These are phyloP conservation scores for Claviceps pazoutovae DNA, from an alignment of 2,329 filamentous ascomycete species.

Conservation along the genomic window DNA sequence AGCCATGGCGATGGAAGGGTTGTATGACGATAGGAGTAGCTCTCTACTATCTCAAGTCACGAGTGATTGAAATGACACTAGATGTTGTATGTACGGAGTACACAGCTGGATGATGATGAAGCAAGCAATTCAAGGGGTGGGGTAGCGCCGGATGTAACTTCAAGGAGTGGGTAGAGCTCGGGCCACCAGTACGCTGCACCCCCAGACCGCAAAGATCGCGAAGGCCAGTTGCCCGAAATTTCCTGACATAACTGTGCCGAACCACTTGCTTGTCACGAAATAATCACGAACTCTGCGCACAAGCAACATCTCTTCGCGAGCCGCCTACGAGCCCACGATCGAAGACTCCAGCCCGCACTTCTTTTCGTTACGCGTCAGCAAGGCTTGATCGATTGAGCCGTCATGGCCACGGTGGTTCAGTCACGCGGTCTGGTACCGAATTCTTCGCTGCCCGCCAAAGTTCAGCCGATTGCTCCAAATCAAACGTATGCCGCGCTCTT, in stretches of 20 bases:
- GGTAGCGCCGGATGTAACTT: background rate
- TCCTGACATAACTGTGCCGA: background rate
- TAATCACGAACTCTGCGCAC: background rate
- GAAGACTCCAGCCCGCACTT: background rate
- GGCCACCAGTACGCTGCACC: background rate
- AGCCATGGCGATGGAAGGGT: conserved; percentile 46
- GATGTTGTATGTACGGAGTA: background rate
- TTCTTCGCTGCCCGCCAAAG: conserved; percentile 33
- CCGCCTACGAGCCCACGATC: background rate
- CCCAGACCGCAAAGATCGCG: conserved; percentile 2
- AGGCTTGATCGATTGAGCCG: conserved; percentile 3
- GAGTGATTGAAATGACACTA: background rate
- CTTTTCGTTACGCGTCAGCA: background rate
- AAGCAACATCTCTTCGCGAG: background rate
- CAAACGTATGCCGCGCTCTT: conserved; percentile 48
- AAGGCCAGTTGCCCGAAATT: conserved; percentile 1
- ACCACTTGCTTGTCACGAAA: background rate
- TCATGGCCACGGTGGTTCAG: conserved; percentile 25
- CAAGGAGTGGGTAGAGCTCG: background rate
- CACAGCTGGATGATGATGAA: background rate
- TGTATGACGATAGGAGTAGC: conserved; percentile 39
- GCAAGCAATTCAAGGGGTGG: conserved; percentile 3
- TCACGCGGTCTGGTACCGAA: conserved; percentile 27
- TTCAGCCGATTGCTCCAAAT: conserved; percentile 48
- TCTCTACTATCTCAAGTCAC: conserved; percentile 83